These are phyloP conservation scores for Solanum ossicruentum DNA, from an alignment of 257 asterid species.

Conservation along the genomic window DNA sequence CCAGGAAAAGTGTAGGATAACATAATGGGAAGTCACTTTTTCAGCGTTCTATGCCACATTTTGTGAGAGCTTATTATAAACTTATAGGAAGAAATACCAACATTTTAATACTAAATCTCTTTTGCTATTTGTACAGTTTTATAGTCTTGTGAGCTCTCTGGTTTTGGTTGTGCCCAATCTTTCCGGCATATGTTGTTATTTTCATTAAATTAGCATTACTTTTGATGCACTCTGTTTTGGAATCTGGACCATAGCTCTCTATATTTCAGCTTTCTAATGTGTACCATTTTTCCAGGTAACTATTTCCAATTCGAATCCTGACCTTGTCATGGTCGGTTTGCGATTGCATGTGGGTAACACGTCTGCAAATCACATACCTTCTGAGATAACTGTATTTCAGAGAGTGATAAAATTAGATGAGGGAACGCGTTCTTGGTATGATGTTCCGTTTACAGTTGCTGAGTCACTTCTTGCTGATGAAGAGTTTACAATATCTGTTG, in stretches of 20 bases:
- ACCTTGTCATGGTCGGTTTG: conserved; percentile 92
- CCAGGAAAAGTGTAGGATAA: not conserved
- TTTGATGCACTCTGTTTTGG: not conserved
- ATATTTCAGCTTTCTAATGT: not conserved
- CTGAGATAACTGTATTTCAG: conserved; percentile 78
- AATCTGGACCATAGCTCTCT: not conserved
- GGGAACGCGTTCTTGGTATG: conserved; percentile 99
- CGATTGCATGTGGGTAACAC: conserved; percentile 93
- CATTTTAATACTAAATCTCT: not conserved
- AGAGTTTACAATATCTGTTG: conserved; percentile 65
- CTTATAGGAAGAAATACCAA: not conserved
- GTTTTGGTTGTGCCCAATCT: not conserved
- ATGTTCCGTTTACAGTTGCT: conserved; percentile 91
- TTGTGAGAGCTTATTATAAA: not conserved
- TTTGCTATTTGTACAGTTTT: not conserved
- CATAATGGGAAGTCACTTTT: not conserved
- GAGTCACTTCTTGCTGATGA: conserved; percentile 98
- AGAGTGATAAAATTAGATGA: conserved; percentile 82
- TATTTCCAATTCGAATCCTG: conserved; percentile 88
- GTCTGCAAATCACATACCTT: conserved; percentile 81
- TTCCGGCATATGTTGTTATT: not conserved
- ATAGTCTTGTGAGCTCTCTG: not conserved
- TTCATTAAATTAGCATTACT: not conserved
- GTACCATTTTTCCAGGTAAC: conserved; percentile 42
- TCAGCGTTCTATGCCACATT: not conserved